Evolutionary conservation across 305 asterid species (phyloP).

Genomic region (Ajuga reptans): DNA sequence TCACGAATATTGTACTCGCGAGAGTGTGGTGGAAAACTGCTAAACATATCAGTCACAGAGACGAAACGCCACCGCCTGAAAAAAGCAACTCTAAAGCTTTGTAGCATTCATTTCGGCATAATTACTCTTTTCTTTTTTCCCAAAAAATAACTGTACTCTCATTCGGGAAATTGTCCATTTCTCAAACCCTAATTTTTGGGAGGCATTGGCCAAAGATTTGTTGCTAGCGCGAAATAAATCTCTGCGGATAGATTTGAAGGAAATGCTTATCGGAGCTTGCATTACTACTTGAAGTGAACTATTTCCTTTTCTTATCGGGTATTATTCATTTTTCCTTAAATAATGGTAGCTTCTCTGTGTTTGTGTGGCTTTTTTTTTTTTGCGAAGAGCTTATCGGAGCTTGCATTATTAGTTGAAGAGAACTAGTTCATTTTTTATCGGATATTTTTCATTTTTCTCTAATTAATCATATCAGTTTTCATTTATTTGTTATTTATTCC

Average conservation of each 20-base stretch:
- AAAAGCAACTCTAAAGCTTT: conserved; percentile 14
- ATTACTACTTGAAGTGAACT: background rate
- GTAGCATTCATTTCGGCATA: conserved; percentile 17
- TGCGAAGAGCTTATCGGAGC: background rate
- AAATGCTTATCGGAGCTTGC: background rate
- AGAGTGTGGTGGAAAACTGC: background rate
- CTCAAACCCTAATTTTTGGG: conserved; percentile 27
- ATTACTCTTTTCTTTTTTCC: background rate
- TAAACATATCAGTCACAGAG: background rate
- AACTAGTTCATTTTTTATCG: background rate
- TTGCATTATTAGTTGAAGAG: conserved; percentile 1
- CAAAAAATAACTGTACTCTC: background rate
- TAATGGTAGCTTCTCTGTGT: background rate
- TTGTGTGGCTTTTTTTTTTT: too few species aligned
- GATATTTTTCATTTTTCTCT: background rate
- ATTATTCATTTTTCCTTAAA: background rate
- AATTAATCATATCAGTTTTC: background rate
- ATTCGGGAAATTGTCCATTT: background rate
- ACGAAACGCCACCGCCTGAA: conserved; percentile 26
- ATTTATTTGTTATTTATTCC: background rate
- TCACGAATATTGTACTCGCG: background rate
- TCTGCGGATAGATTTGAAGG: background rate
- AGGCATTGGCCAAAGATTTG: background rate
- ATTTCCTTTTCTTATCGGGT: background rate
- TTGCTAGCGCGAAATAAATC: background rate